Percentiles rank a stretch among this genome's conserved stretches.
Conservation (phyloP, 78 protist species). For the Emiliania huxleyi region DNA sequence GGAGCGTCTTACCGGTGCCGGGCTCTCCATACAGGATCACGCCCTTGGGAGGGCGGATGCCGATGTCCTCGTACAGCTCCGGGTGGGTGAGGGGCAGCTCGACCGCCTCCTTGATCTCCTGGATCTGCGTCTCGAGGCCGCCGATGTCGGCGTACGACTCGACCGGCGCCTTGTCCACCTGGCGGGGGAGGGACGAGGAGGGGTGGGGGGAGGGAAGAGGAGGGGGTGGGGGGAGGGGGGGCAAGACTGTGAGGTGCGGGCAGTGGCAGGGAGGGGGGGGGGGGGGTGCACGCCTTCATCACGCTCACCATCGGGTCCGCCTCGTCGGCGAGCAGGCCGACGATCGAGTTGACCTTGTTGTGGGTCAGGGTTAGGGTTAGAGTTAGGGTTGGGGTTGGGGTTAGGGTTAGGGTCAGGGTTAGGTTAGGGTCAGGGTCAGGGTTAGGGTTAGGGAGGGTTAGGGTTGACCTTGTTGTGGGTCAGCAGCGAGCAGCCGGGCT, state of each 20-base stretch:
- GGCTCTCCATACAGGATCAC: slow-evolving; percentile 98
- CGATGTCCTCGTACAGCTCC: slow-evolving; percentile 98
- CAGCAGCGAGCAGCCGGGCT: slow-evolving; percentile 91
- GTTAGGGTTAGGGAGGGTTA: no score
- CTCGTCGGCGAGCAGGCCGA: slow-evolving; percentile 95
- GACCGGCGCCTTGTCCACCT: slow-evolving; percentile 84
- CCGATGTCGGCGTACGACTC: slow-evolving; percentile 99
- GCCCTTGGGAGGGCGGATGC: slow-evolving; percentile 99
- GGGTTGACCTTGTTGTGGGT: slow-evolving; percentile 58
- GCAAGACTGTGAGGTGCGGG: no score
- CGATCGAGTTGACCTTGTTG: slow-evolving; percentile 71
- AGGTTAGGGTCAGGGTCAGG: no score
- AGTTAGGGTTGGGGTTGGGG: no score
- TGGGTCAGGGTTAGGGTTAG: no score
- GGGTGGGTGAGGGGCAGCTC: slow-evolving; percentile 99
- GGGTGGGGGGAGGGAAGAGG: no score
- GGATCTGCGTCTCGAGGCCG: slow-evolving; percentile 96
- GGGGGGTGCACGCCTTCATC: slow-evolving; percentile 86
- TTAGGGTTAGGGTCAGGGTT: no score
- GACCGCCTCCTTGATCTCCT: slow-evolving; percentile 98
- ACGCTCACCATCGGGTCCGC: slow-evolving; percentile 97
- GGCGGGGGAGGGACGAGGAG: no score
- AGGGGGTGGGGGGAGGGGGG: no score
- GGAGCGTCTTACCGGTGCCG: slow-evolving; percentile 93
- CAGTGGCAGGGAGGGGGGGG: neutral